Evolutionary conservation across 208 protist genomes (phyloP).

Genomic region (Acanthamoeba rhysodes): DNA sequence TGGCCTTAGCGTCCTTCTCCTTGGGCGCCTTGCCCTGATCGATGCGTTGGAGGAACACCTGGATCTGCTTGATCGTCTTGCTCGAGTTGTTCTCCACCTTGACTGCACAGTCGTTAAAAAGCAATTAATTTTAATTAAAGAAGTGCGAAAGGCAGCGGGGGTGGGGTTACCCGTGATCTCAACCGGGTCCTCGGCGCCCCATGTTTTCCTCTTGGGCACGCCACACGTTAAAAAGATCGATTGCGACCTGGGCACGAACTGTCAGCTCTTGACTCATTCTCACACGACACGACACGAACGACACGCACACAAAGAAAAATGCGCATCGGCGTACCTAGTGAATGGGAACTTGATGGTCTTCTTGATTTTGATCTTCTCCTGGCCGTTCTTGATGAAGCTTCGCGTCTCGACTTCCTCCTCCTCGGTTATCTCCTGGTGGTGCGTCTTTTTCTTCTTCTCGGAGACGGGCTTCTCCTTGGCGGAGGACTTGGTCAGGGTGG

Average conservation of each 20-base stretch:
- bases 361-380: slow-evolving; percentile 51
- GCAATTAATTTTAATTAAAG: background rate
- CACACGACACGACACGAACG: no score
- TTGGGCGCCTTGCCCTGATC: slow-evolving; percentile 17
- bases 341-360: slow-evolving; percentile 48
- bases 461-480: slow-evolving; percentile 1
- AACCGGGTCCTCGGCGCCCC: background rate
- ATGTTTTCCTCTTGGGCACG: slow-evolving; percentile 13
- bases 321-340: background rate
- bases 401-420: slow-evolving; percentile 27
- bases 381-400: slow-evolving; percentile 50
- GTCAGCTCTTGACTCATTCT: no score
- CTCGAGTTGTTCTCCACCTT: slow-evolving; percentile 51
- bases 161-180: background rate
- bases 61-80: slow-evolving; percentile 43
- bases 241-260: background rate
- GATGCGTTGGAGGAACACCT: background rate
- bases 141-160: background rate
- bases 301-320: no score
- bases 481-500: slow-evolving; percentile 11
- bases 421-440: background rate
- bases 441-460: slow-evolving; percentile 35
- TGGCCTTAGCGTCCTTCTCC: slow-evolving; percentile 1
- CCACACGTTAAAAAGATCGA: slow-evolving; percentile 14
- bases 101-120: background rate